Percentiles rank a stretch among this genome's conserved stretches.
These are phyloP conservation scores for Xylariaceae sp. DNA, from an alignment of 2,329 filamentous ascomycete species.

Conservation along the genomic window DNA sequence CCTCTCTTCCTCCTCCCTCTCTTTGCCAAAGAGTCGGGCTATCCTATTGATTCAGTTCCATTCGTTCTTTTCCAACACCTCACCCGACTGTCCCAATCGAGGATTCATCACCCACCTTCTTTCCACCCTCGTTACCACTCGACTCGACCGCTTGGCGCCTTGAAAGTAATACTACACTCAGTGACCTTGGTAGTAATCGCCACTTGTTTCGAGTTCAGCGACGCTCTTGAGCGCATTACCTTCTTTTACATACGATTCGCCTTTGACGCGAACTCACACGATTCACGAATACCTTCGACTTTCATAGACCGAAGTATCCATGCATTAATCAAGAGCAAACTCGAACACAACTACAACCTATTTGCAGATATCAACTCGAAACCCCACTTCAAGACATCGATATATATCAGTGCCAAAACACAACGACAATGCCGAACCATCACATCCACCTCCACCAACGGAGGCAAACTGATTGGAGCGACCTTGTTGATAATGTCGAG, in stretches of 20 bases:
- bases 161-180: too few species aligned
- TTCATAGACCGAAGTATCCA: too few species aligned
- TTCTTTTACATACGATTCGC: conserved; percentile 12
- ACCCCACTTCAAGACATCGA: too few species aligned
- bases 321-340: too few species aligned
- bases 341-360: not conserved
- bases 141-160: not conserved
- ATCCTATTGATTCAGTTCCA: conserved; percentile 16
- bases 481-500: not conserved
- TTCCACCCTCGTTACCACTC: not conserved
- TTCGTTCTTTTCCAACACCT: conserved; percentile 22
- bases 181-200: too few species aligned
- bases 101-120: conserved; percentile 18
- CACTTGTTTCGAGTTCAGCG: conserved; percentile 3
- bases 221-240: conserved; percentile 20
- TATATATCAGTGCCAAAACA: conserved; percentile 1
- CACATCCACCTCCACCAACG: not conserved
- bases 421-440: conserved; percentile 18
- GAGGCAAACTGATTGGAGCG: not conserved
- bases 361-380: too few species aligned
- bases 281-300: too few species aligned
- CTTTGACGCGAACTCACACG: conserved; percentile 2
- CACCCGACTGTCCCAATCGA: conserved; percentile 17
- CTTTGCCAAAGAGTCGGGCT: conserved; percentile 14
- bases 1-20: conserved; percentile 12